phyloP scores from a whole-genome alignment of 768 basidiomycete species.

The Termitomyces eurrhizus region DNA sequence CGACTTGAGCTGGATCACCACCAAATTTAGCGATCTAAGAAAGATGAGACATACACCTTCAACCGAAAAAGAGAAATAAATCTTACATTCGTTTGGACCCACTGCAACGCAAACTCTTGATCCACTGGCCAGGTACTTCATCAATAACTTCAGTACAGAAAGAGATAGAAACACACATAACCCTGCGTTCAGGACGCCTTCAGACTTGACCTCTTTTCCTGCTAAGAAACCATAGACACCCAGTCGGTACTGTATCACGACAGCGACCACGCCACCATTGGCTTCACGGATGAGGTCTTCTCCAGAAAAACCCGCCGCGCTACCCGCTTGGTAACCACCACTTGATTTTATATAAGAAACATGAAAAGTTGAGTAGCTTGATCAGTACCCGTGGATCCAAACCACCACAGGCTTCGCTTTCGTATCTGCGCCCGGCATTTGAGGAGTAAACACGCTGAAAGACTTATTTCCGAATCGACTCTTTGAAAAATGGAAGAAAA shows the following conservation, averaged over 20 bases:
- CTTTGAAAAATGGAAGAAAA: background rate
- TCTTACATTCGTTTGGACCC: constrained; percentile 38
- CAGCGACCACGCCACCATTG: constrained; percentile 30
- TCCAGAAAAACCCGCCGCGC: constrained; percentile 25
- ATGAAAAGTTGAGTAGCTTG: background rate
- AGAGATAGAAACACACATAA: constrained; percentile 30
- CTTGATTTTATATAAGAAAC: constrained; percentile 12
- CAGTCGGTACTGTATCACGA: constrained; percentile 40
- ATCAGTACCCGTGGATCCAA: constrained; percentile 38
- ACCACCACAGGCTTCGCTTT: constrained; percentile 34
- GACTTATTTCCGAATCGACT: too few relatives aligned
- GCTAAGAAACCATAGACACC: constrained; percentile 45
- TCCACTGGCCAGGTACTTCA: constrained; percentile 27
- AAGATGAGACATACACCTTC: background rate
- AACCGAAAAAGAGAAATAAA: background rate
- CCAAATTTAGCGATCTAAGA: constrained; percentile 36
- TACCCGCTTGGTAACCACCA: constrained; percentile 30
- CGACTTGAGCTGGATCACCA: constrained; percentile 34
- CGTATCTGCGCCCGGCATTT: constrained; percentile 18
- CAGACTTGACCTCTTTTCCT: constrained; percentile 35
- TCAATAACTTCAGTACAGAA: background rate
- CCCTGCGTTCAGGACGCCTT: constrained; percentile 45
- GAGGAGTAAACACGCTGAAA: constrained; percentile 33
- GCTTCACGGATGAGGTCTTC: constrained; percentile 33
- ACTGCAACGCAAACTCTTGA: constrained; percentile 38